phyloP scores from a whole-genome alignment of 345 rosid genomes.

The Rhodamnia argentea region DNA sequence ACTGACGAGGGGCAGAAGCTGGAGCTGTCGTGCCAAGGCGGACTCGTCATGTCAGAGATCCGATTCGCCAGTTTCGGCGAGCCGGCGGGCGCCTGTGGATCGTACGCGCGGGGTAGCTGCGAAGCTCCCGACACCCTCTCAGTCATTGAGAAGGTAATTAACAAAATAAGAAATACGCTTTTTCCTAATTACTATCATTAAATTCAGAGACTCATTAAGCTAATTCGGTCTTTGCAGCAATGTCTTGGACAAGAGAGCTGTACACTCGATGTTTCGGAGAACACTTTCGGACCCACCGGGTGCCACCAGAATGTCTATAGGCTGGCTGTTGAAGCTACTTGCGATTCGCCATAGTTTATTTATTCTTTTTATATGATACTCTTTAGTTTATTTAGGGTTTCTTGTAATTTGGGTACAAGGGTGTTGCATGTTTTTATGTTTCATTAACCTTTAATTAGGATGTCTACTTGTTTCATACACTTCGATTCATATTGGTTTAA shows the following conservation, averaged over 20 bases:
- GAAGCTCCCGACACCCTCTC: neutral
- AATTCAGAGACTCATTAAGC: neutral
- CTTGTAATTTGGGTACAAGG: neutral
- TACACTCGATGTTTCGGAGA: constrained; percentile 10
- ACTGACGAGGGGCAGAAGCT: constrained; percentile 12
- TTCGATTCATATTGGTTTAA: neutral
- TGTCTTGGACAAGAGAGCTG: constrained; percentile 22
- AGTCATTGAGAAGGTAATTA: neutral
- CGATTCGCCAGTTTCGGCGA: constrained; percentile 37
- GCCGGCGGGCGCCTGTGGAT: constrained; percentile 18
- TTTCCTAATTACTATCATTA: neutral
- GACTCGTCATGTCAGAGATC: constrained; percentile 6
- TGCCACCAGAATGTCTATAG: constrained; percentile 1
- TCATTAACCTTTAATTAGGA: neutral
- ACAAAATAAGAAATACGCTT: neutral
- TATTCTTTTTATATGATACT: neutral
- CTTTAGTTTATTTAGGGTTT: neutral
- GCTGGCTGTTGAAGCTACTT: constrained; percentile 22
- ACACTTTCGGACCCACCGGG: constrained; percentile 9
- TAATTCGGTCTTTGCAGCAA: neutral
- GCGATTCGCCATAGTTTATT: neutral
- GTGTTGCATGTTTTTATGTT: neutral
- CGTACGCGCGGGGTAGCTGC: constrained; percentile 7
- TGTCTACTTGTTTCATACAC: neutral
- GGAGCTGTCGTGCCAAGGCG: constrained; percentile 26